Evolutionary conservation across 2,329 filamentous ascomycete genomes (phyloP).

Genomic region (Colletotrichum siamense): DNA sequence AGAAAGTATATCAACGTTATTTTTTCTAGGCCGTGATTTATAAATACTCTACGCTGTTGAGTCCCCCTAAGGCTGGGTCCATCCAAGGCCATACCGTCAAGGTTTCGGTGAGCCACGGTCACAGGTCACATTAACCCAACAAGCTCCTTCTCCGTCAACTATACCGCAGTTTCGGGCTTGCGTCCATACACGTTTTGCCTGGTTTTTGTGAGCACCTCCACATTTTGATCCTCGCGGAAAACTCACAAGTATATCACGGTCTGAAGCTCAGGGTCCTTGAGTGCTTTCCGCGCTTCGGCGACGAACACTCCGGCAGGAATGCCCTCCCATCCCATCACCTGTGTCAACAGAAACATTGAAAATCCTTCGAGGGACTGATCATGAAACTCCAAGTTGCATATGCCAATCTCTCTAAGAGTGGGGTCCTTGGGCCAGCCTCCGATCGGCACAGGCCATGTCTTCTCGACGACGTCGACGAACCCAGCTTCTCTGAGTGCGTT

Average conservation of each 20-base stretch:
- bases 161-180: not conserved
- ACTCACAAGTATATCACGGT: slow-evolving; percentile 4
- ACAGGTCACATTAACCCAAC: not conserved
- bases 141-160: not conserved
- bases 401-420: slow-evolving; percentile 27
- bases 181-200: slow-evolving; percentile 9
- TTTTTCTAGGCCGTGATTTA: not conserved
- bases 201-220: not conserved
- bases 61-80: not conserved
- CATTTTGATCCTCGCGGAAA: not conserved
- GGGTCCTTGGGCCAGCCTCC: slow-evolving; percentile 27
- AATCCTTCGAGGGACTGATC: slow-evolving; percentile 34
- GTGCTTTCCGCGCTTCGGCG: slow-evolving; percentile 23
- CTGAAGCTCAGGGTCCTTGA: not conserved
- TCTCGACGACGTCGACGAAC: slow-evolving; percentile 21
- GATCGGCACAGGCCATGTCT: slow-evolving; percentile 24
- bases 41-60: not conserved
- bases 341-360: slow-evolving; percentile 29
- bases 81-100: not conserved
- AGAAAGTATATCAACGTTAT: rapidly evolving
- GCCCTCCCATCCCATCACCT: slow-evolving; percentile 32
- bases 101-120: rapidly evolving
- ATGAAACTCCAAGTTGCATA: slow-evolving; percentile 25
- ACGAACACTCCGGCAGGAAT: slow-evolving; percentile 29
- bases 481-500: slow-evolving; percentile 17